Evolutionary conservation across 2,329 filamentous ascomycete genomes (phyloP).

Genomic region (Blumeria hordei): DNA sequence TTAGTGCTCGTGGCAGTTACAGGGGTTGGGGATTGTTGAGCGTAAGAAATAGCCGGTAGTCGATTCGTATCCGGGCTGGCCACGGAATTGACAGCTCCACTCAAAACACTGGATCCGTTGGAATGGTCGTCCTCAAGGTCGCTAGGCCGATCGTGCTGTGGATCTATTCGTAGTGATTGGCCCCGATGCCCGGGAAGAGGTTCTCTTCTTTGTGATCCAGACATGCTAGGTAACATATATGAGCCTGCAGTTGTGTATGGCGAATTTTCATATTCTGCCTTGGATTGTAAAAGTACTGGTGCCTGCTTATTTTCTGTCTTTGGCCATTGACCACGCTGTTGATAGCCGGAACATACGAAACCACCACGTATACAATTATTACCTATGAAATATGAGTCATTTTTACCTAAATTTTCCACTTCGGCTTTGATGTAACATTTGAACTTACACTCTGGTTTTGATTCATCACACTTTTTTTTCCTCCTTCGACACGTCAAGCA

Average conservation of each 20-base stretch:
- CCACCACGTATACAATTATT: conserved; percentile 78
- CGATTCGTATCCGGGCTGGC: conserved; percentile 33
- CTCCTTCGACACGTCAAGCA: conserved; percentile 77
- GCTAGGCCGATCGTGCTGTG: conserved; percentile 29
- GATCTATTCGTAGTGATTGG: conserved; percentile 35
- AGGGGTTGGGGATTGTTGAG: conserved; percentile 30
- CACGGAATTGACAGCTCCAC: conserved; percentile 21
- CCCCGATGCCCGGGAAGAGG: conserved; percentile 34
- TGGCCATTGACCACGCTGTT: conserved; percentile 51
- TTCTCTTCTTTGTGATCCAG: conserved; percentile 22
- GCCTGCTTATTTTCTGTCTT: conserved; percentile 48
- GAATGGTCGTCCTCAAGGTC: conserved; percentile 31
- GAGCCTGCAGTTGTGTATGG: conserved; percentile 36
- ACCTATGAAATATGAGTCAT: conserved; percentile 22
- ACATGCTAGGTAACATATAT: conserved; percentile 18
- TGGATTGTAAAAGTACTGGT: conserved; percentile 59
- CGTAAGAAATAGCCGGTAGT: conserved; percentile 28
- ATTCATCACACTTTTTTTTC: conserved; percentile 97
- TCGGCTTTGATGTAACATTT: too few species aligned
- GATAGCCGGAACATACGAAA: conserved; percentile 81
- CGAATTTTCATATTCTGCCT: conserved; percentile 31
- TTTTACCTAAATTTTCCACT: too few species aligned
- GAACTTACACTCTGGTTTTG: conserved; percentile 67
- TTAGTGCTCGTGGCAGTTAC: conserved; percentile 26
- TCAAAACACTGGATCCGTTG: conserved; percentile 33